phyloP scores from a whole-genome alignment of 192 early-diverging fungal species.

The Geranomyces variabilis region DNA sequence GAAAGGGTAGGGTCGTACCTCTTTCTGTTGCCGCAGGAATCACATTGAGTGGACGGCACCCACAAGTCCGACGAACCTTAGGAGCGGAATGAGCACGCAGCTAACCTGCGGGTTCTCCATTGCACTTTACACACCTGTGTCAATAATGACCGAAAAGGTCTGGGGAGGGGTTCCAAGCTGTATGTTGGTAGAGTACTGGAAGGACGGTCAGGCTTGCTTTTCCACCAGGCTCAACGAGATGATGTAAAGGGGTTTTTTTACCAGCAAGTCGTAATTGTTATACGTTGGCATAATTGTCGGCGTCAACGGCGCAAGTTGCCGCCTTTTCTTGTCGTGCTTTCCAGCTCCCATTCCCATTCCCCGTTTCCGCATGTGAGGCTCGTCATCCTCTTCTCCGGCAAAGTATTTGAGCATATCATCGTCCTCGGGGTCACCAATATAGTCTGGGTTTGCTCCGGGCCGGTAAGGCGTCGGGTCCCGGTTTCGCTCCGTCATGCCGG shows the following conservation, averaged over 20 bases:
- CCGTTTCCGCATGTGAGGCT: neutral
- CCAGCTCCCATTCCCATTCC: conserved; percentile 11
- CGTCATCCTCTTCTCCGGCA: conserved; percentile 27
- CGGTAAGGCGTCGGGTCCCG: neutral
- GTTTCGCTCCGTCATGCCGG: neutral
- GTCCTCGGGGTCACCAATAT: conserved; percentile 25
- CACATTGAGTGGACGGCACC: conserved; percentile 24
- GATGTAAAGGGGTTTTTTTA: neutral
- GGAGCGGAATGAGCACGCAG: neutral
- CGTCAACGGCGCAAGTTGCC: neutral
- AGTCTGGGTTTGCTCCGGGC: conserved; percentile 24
- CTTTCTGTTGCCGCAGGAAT: neutral
- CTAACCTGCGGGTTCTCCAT: no score
- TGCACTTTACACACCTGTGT: conserved; percentile 32
- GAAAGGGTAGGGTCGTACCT: conserved; percentile 26
- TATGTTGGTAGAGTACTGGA: conserved; percentile 32
- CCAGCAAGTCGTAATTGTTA: conserved; percentile 27
- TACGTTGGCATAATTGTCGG: neutral
- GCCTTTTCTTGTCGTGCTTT: conserved; percentile 19
- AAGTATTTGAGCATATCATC: conserved; percentile 29
- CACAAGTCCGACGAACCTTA: conserved; percentile 34
- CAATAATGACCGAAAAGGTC: conserved; percentile 33
- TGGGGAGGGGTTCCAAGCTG: conserved; percentile 20
- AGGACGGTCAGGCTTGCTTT: no score
- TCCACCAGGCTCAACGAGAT: no score